Base-by-base conservation (phyloP, 495 filamentous ascomycete genomes). In the Glarea lozoyensis region DNA sequence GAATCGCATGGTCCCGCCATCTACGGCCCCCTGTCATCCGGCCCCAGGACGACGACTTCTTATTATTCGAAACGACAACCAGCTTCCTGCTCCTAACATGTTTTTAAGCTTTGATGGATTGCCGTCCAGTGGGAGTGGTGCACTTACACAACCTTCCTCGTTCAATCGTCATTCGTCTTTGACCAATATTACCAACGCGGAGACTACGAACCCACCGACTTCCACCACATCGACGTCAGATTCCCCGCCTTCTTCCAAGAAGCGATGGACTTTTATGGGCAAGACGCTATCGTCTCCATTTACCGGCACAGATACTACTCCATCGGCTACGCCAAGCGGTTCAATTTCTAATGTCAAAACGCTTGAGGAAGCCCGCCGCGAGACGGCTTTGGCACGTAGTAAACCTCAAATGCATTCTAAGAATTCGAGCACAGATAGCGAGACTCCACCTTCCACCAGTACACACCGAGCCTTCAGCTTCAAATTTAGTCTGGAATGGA, bases 31-130 rank as follows among this genome's bases (percentile, higher is more conserved):
- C 22, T 89, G 82, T 37, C 81, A 81, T 49, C 92, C 92, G 3
- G 88, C 88, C 2, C 92, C 93, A n/a, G 82, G 85, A 30, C 84
- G 92, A 37, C 73, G 88, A 41, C 83, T 98, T 41, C 73, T 95
- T 41, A 97, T 98, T 54, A 86, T 96, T 40, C 79, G 88, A 42
- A 92, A 84, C 50, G 92, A 98, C 56, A 54, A 55, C 46, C 58
- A 41, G 50, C 42, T 35, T 22, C 45, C 38, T 9, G 34, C 49
- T 13, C 61, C 67, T 4, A 69, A 59, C 47, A 59, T 76, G 16
- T 83, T 83, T 37, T 68, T 82, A 13, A 78, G 79, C 0, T 83
- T 84, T 49, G 80, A 85, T 49, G 70, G 75, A 15, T 56, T 79
- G 12, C 63, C 68, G 18, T 62, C 60, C 10, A 27, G 41, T 21